Evolutionary conservation across 2,329 filamentous ascomycete genomes (phyloP), one percentile per base, ranked within the genome.

Genomic region (Chaetomium strumarium): DNA sequence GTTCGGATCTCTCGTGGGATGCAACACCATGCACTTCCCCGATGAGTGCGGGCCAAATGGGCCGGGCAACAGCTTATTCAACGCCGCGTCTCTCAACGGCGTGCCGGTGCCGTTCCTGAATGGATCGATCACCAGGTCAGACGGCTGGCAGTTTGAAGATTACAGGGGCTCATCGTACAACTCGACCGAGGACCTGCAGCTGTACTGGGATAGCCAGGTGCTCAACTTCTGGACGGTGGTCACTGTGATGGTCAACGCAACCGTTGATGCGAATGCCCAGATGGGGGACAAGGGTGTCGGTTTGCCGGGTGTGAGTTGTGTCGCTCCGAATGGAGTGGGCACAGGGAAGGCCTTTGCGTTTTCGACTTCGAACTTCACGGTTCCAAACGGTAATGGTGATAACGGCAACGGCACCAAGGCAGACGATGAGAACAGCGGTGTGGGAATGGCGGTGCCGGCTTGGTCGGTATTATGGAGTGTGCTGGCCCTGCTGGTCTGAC

Each of bases 251-350:
- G 53, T 58, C 4, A 51, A 57, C 33, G 43, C 41, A 6, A 55
- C 47, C 3, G 14, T 38, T 3, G 52, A 53, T 24, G 19, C 40
- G 13, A 30, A 49, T 8, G 24, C 19, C n/a, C 9, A 30, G 43
- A 51, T 39, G 13, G 19, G 31, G 16, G 20, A 41, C 7, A n/a
- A 20, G 5, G 17, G 39, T 37, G 45, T 19, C 2, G 40, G 43
- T 2, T 46, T 55, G 8, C 16, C 47, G 8, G 13, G 49, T 5
- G 49, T 58, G 12, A 46, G 46, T n/a, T 51, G 49, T 11, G 37
- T 66, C 3, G 60, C 61, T 13, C 62, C 63, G 14, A 53, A 55
- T 17, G 56, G 56, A 1, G 36, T 24, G 0, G 53, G 56, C 10
- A 58, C 56, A 12, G 50, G 56, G 8, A 58, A 53, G 42, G 53